phyloP scores from a whole-genome alignment of 2,329 filamentous ascomycete genomes.

The Aaosphaeria pasadenensis region DNA sequence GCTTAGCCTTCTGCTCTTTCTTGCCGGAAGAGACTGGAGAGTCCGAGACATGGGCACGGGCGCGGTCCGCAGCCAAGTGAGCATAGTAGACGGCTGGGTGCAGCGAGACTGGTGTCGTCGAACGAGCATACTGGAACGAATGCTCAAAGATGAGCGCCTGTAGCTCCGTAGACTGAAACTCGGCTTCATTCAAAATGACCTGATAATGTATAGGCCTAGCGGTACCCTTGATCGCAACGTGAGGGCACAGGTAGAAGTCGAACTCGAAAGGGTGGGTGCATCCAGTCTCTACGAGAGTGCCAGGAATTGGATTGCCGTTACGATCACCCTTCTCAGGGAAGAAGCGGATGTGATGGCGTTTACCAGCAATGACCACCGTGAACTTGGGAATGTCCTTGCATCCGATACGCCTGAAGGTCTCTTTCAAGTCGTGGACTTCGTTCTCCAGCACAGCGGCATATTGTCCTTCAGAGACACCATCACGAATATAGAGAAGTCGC shows the following conservation, averaged over 20 bases:
- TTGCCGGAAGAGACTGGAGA: constrained; percentile 36
- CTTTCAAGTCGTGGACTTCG: constrained; percentile 73
- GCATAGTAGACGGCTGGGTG: constrained; percentile 94
- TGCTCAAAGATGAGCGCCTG: constrained; percentile 93
- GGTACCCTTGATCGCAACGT: constrained; percentile 87
- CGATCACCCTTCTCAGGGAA: constrained; percentile 74
- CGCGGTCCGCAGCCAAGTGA: constrained; percentile 80
- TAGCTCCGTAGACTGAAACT: constrained; percentile 64
- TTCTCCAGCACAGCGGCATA: constrained; percentile 74
- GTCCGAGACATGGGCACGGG: constrained; percentile 67
- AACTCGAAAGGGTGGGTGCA: constrained; percentile 90
- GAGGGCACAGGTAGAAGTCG: constrained; percentile 75
- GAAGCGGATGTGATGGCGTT: constrained; percentile 91
- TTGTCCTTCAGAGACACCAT: constrained; percentile 86
- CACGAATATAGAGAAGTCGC: constrained; percentile 89
- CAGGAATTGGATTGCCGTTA: constrained; percentile 80
- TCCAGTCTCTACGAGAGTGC: constrained; percentile 82
- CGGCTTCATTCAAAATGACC: constrained; percentile 78
- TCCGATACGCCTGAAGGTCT: constrained; percentile 47
- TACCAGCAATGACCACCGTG: constrained; percentile 84
- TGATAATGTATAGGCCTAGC: constrained; percentile 91
- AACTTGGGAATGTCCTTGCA: constrained; percentile 58
- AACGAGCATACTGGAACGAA: constrained; percentile 88
- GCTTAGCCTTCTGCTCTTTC: constrained; percentile 32
- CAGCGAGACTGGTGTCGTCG: constrained; percentile 86